Conservation (phyloP, 805 yeast species). For the Candida boidinii region DNA sequence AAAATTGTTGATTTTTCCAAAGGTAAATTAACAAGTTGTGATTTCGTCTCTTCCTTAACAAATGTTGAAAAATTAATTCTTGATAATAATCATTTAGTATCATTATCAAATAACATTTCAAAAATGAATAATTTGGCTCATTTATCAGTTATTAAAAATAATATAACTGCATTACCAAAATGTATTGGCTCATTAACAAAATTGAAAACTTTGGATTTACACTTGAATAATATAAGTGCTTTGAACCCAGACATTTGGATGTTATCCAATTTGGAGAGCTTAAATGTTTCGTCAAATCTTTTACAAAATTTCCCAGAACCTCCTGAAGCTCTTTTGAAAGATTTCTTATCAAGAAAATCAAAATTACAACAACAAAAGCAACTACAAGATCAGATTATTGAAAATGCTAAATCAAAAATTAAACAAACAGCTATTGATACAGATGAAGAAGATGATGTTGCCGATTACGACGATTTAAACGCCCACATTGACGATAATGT, state of each 20-base stretch:
- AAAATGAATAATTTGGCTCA: conserved; percentile 48
- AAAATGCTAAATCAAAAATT: background rate
- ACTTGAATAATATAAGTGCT: conserved; percentile 69
- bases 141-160: conserved; percentile 67
- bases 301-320: conserved; percentile 53
- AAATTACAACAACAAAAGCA: too few relatives aligned
- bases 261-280: conserved; percentile 41
- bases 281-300: conserved; percentile 71
- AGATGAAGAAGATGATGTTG: too few relatives aligned
- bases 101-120: conserved; percentile 64
- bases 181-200: conserved; percentile 52
- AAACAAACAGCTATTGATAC: background rate
- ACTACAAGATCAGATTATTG: too few relatives aligned
- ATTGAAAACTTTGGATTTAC: conserved; percentile 66
- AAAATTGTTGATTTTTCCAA: conserved; percentile 70
- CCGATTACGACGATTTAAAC: too few relatives aligned
- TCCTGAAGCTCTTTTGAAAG: conserved; percentile 25
- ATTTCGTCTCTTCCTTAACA: conserved; percentile 55
- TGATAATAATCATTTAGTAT: conserved; percentile 75
- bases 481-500: too few relatives aligned
- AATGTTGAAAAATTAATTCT: conserved; percentile 64
- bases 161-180: conserved; percentile 61
- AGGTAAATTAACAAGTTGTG: conserved; percentile 73
- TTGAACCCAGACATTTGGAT: conserved; percentile 65
- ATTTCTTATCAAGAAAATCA: too few relatives aligned